phyloP scores from a whole-genome alignment of 768 basidiomycete genomes.

The Mycena maculata region DNA sequence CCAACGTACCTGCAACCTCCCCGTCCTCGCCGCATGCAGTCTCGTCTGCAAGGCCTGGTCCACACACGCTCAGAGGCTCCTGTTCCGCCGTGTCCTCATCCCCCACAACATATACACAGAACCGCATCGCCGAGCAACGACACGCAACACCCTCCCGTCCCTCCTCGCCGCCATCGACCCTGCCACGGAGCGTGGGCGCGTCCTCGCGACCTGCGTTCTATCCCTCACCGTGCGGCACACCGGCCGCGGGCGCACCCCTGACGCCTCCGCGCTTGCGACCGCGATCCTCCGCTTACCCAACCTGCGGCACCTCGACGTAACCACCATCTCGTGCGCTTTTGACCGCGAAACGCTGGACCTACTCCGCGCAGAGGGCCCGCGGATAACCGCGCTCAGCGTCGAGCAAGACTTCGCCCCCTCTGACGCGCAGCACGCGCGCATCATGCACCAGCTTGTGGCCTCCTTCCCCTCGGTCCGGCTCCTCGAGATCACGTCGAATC shows the following conservation, averaged over 20 bases:
- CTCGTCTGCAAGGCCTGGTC: slow-evolving; percentile 60
- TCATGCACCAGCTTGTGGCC: slow-evolving; percentile 27
- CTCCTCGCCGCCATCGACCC: slow-evolving; percentile 25
- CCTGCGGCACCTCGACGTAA: slow-evolving; percentile 33
- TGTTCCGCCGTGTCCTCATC: slow-evolving; percentile 56
- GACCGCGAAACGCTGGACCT: background rate
- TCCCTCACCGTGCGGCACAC: slow-evolving; percentile 30
- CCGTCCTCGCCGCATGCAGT: slow-evolving; percentile 49
- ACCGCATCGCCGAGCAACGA: slow-evolving; percentile 11
- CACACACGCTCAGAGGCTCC: slow-evolving; percentile 53
- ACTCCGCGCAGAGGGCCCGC: slow-evolving; percentile 17
- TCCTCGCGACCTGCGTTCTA: slow-evolving; percentile 24
- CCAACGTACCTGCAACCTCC: slow-evolving; percentile 27
- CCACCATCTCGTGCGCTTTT: slow-evolving; percentile 30
- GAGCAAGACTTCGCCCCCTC: slow-evolving; percentile 23
- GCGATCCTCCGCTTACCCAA: slow-evolving; percentile 29
- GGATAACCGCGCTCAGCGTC: slow-evolving; percentile 19
- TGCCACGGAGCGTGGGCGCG: slow-evolving; percentile 22
- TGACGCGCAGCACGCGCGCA: background rate
- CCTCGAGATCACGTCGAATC: slow-evolving; percentile 26
- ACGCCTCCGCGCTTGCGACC: slow-evolving; percentile 21
- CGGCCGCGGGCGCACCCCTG: background rate
- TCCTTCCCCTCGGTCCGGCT: slow-evolving; percentile 24
- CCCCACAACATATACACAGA: slow-evolving; percentile 27
- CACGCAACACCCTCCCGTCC: slow-evolving; percentile 11